Conservation (phyloP, 2,329 filamentous ascomycete genomes). For the Diaporthe ilicicola region DNA sequence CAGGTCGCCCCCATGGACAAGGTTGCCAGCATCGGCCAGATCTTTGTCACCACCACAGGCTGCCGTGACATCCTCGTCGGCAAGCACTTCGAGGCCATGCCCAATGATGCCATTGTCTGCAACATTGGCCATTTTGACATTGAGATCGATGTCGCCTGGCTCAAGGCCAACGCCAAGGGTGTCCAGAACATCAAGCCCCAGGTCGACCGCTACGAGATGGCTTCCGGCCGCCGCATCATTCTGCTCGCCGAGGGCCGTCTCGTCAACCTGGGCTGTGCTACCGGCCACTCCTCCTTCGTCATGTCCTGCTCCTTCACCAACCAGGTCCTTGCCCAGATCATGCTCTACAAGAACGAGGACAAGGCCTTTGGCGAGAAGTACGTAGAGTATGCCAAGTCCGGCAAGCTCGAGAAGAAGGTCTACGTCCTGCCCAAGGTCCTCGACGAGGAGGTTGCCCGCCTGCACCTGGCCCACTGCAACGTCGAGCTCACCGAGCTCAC, state of each 20-base stretch:
- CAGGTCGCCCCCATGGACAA: slow-evolving; percentile 98
- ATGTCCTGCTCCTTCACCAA: slow-evolving; percentile 99
- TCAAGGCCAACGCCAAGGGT: slow-evolving; percentile 94
- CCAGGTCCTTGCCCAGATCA: slow-evolving; percentile 99
- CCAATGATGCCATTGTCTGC: slow-evolving; percentile 98
- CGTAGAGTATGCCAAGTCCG: slow-evolving; percentile 91
- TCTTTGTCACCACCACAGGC: slow-evolving; percentile 98
- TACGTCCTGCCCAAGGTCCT: slow-evolving; percentile 99
- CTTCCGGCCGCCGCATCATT: slow-evolving; percentile 95
- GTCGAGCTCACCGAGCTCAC: slow-evolving; percentile 91
- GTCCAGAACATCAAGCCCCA: slow-evolving; percentile 99
- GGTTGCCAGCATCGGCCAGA: slow-evolving; percentile 87
- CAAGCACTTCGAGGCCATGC: slow-evolving; percentile 93
- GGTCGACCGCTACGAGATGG: slow-evolving; percentile 97
- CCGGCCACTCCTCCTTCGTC: slow-evolving; percentile 99
- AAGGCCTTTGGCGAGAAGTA: slow-evolving; percentile 91
- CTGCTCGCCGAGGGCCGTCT: slow-evolving; percentile 98
- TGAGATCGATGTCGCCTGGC: slow-evolving; percentile 99
- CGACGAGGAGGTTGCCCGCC: slow-evolving; percentile 96
- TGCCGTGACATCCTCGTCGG: slow-evolving; percentile 97
- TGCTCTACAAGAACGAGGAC: slow-evolving; percentile 94
- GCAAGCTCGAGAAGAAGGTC: slow-evolving; percentile 90
- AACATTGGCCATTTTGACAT: slow-evolving; percentile 99
- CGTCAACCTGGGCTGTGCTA: slow-evolving; percentile 99
- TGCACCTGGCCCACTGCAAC: slow-evolving; percentile 93